A percentile compares a stretch with the other conserved stretches of the same genome.
phyloP scores from a whole-genome alignment of 2,329 filamentous ascomycete species.

The Aspergillus novofumigatus region DNA sequence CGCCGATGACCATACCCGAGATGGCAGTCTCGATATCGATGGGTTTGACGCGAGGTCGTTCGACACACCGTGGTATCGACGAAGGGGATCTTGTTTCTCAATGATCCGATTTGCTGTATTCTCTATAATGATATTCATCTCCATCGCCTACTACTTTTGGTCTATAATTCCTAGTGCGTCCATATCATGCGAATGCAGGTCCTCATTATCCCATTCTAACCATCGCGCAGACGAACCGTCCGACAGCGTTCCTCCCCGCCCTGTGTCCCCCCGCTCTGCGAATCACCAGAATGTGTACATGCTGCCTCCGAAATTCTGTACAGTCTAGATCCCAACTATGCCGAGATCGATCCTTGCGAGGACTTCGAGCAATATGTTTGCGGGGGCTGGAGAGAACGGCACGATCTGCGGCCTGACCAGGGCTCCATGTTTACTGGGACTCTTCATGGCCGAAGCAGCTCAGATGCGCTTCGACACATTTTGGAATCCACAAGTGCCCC shows the following conservation, averaged over 20 bases:
- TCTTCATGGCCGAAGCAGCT: constrained; percentile 58
- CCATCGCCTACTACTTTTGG: constrained; percentile 9
- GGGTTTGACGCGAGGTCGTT: not conserved
- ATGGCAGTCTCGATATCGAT: not conserved
- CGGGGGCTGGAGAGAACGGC: constrained; percentile 60
- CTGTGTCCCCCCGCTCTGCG: constrained; percentile 40
- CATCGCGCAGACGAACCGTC: constrained; percentile 7
- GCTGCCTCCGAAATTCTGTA: constrained; percentile 60
- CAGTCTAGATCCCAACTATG: constrained; percentile 59
- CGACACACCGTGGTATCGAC: not conserved
- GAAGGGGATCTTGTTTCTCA: constrained; percentile 3
- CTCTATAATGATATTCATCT: constrained; percentile 4
- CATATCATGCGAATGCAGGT: not conserved
- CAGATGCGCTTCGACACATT: constrained; percentile 58
- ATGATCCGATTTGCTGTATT: constrained; percentile 4
- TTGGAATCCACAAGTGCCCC: constrained; percentile 50
- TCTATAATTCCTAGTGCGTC: constrained; percentile 6
- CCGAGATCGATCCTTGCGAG: constrained; percentile 62
- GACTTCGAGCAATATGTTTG: constrained; percentile 66
- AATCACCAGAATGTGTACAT: constrained; percentile 59
- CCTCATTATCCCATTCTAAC: not conserved
- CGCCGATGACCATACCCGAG: not conserved
- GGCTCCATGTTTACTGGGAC: constrained; percentile 57
- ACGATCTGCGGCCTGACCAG: constrained; percentile 64
- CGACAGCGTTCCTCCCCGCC: constrained; percentile 10